These are phyloP conservation scores for Oryza longistaminata DNA, from an alignment of 176 grass and related monocot species.

Conservation along the genomic window DNA sequence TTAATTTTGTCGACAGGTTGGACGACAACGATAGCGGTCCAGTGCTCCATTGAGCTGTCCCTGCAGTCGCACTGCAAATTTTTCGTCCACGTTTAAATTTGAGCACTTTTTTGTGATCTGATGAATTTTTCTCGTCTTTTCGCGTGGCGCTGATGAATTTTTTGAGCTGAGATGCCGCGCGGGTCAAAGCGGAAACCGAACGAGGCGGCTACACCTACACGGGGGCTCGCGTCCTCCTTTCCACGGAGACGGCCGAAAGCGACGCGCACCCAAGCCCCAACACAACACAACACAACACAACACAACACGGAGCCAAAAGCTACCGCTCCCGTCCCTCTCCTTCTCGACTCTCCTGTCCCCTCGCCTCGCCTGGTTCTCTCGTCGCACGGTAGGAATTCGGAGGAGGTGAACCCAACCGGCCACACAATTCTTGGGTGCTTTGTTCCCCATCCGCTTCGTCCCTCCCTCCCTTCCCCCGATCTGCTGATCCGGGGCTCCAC, in stretches of 20 bases:
- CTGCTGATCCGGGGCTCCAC: slow-evolving; percentile 40
- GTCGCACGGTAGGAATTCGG: neutral
- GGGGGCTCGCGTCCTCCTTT: neutral
- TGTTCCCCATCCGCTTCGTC: neutral
- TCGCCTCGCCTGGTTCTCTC: neutral
- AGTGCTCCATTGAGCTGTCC: neutral
- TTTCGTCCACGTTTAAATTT: neutral
- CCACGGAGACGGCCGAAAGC: slow-evolving; percentile 24
- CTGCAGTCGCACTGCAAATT: neutral
- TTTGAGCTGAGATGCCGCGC: neutral
- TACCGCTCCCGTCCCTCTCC: neutral
- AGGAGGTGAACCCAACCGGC: neutral
- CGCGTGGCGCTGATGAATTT: neutral
- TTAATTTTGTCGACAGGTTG: neutral
- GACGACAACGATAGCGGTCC: neutral
- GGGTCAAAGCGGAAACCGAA: slow-evolving; percentile 12
- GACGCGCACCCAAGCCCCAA: neutral
- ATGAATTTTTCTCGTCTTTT: neutral
- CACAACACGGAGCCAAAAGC: neutral
- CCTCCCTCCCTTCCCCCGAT: neutral
- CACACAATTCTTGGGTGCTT: neutral
- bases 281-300: neutral
- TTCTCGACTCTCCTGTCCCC: neutral
- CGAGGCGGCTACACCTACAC: slow-evolving; percentile 8
- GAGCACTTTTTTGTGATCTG: no score